Conservation (phyloP, 2,329 filamentous ascomycete species). For the Metarhizium anisopliae region DNA sequence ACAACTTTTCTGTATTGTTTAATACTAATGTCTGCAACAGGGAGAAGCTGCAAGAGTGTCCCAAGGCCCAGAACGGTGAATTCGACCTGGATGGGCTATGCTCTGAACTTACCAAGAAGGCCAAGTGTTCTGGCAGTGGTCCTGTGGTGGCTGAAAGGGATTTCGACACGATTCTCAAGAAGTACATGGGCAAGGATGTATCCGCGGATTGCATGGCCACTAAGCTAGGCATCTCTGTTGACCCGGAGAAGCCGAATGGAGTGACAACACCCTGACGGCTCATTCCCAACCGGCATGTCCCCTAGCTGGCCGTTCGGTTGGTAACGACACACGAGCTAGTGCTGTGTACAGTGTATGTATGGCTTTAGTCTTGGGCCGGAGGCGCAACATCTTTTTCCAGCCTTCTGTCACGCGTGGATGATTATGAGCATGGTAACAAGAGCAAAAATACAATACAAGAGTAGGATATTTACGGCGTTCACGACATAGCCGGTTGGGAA, state of each 20-base stretch:
- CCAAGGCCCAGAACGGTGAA: slow-evolving; percentile 80
- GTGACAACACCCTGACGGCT: slow-evolving; percentile 6
- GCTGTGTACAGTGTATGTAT: background rate
- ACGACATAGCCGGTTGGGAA: background rate
- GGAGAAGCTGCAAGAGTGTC: slow-evolving; percentile 82
- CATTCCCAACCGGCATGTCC: background rate
- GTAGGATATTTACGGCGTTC: background rate
- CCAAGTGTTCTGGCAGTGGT: slow-evolving; percentile 84
- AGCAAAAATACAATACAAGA: background rate
- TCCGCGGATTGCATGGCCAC: slow-evolving; percentile 23
- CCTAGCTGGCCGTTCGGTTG: background rate
- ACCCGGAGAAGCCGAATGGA: slow-evolving; percentile 14
- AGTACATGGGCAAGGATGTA: slow-evolving; percentile 44
- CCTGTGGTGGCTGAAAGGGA: slow-evolving; percentile 84
- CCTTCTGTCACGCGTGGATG: background rate
- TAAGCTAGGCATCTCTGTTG: slow-evolving; percentile 53
- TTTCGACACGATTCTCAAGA: slow-evolving; percentile 69
- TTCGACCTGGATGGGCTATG: slow-evolving; percentile 92
- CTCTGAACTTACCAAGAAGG: slow-evolving; percentile 88
- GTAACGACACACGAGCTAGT: background rate
- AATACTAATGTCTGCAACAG: slow-evolving; percentile 44
- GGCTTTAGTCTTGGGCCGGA: background rate
- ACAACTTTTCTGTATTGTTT: background rate
- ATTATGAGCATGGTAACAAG: background rate
- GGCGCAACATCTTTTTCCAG: background rate